phyloP scores from a whole-genome alignment of 129 eudicot species.

The Escallonia rubra region DNA sequence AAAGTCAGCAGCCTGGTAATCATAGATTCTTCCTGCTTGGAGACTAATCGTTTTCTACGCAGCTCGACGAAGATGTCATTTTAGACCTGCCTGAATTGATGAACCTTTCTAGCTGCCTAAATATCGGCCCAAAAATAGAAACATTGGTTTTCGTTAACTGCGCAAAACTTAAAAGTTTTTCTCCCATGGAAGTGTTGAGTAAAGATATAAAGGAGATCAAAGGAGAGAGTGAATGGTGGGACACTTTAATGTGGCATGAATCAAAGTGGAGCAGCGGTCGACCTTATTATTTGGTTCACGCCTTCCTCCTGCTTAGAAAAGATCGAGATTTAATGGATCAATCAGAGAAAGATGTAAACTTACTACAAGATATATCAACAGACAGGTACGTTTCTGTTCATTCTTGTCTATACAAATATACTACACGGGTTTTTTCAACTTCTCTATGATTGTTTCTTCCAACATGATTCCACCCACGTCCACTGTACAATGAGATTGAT shows the following conservation, averaged over 20 bases:
- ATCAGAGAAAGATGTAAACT: background rate
- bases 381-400: background rate
- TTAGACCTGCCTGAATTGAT: background rate
- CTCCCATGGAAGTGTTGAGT: background rate
- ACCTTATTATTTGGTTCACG: too few relatives aligned
- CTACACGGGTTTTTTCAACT: too few relatives aligned
- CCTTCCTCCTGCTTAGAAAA: background rate
- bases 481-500: too few relatives aligned
- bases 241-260: conserved; percentile 12
- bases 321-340: conserved; percentile 13
- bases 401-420: too few relatives aligned
- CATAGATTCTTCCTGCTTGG: conserved; percentile 4
- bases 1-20: conserved; percentile 19
- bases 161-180: background rate
- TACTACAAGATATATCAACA: conserved; percentile 21
- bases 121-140: conserved; percentile 22
- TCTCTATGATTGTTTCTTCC: too few relatives aligned
- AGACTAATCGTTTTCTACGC: conserved; percentile 13
- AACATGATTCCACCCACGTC: too few relatives aligned
- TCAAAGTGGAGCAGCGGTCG: background rate
- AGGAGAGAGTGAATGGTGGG: too few relatives aligned
- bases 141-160: conserved; percentile 31
- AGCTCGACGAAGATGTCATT: conserved; percentile 17
- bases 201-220: background rate
- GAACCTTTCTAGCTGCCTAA: background rate